Base-by-base conservation (phyloP, 2,329 filamentous ascomycete genomes). In the Penicillium sp. region DNA sequence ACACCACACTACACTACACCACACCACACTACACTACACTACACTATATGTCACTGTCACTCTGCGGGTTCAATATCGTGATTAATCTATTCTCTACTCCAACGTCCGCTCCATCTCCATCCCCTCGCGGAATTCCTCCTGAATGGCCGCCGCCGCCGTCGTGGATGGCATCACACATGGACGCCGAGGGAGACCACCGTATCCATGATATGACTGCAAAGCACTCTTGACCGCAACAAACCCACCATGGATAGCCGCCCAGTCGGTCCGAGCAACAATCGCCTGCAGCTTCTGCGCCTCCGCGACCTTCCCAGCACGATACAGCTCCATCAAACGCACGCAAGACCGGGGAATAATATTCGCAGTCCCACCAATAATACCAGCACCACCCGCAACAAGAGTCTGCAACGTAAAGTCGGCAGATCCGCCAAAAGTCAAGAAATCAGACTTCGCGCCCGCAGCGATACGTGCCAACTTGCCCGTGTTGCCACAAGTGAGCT, bases 391-490 rank as follows among this genome's bases (percentile, higher is more conserved):
- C 41, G 84, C 89, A 54, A 87, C 81, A 4, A 92, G 81, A 1
- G 90, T 93, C 75, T 93, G 91, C 23, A 90, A 80, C 1, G 90
- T 91, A 72, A 95, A 95, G 74, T 95, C 91, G 67, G 88, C 90
- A 70, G 94, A 90, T 59, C 90, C 91, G 39, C 90, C 90, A 67
- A 94, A 91, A 17, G 90, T 90, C 83, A 94, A 88, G 78, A 92
- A 95, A 7, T 73, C 75, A 13, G 63, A 46, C 44, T 71, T 68
- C 20, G 80, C 72, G 20, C 72, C 70, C 2, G 80, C 77, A 0
- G 79, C 76, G 3, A 91, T 78, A 7, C 87, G 78, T 3, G 84
- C 83, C 42, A 90, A 80, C 71, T 90, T 90, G 52, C 85, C 87
- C 26, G 89, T 88, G 59, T 84, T 85, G n/a, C 86, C 87, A 64